phyloP scores from a whole-genome alignment of 2,329 filamentous ascomycete species.

The Ophiosphaerella korrae region DNA sequence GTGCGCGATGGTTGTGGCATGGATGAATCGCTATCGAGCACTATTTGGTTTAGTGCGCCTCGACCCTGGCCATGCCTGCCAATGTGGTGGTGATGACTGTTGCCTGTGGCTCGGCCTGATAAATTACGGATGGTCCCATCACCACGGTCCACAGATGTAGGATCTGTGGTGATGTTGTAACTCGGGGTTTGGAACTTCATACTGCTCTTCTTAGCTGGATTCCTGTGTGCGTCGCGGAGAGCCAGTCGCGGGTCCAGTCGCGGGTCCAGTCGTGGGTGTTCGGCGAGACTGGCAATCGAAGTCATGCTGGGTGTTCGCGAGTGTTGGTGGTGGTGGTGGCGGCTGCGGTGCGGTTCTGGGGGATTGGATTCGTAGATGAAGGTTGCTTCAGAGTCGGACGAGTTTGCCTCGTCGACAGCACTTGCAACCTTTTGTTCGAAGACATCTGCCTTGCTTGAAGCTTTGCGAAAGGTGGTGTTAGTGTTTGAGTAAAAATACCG shows the following conservation, averaged over 20 bases:
- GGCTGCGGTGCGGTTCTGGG: slow-evolving; percentile 65
- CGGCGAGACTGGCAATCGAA: slow-evolving; percentile 73
- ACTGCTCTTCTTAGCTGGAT: slow-evolving; percentile 78
- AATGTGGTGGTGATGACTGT: slow-evolving; percentile 80
- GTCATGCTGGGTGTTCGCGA: slow-evolving; percentile 94
- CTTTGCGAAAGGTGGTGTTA: slow-evolving; percentile 55
- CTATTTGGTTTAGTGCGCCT: slow-evolving; percentile 74
- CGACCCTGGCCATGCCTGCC: slow-evolving; percentile 76
- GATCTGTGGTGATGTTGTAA: slow-evolving; percentile 63
- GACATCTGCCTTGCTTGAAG: slow-evolving; percentile 94
- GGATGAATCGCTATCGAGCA: slow-evolving; percentile 57
- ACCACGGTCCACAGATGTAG: slow-evolving; percentile 45
- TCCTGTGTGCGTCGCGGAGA: slow-evolving; percentile 66
- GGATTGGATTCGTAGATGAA: slow-evolving; percentile 99
- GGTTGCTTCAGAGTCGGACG: slow-evolving; percentile 96
- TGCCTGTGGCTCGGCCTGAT: slow-evolving; percentile 56
- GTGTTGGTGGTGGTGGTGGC: slow-evolving; percentile 88
- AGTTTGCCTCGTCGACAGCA: slow-evolving; percentile 93
- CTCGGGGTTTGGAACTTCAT: slow-evolving; percentile 92
- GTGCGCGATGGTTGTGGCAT: slow-evolving; percentile 75
- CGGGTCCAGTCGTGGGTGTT: slow-evolving; percentile 44
- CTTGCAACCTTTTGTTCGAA: slow-evolving; percentile 97
- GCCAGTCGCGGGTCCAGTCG: slow-evolving; percentile 55
- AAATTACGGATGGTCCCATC: slow-evolving; percentile 47
- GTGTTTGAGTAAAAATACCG: slow-evolving; percentile 44